Evolutionary conservation across 495 filamentous ascomycete species (phyloP).

Genomic region (Neurospora sp.): DNA sequence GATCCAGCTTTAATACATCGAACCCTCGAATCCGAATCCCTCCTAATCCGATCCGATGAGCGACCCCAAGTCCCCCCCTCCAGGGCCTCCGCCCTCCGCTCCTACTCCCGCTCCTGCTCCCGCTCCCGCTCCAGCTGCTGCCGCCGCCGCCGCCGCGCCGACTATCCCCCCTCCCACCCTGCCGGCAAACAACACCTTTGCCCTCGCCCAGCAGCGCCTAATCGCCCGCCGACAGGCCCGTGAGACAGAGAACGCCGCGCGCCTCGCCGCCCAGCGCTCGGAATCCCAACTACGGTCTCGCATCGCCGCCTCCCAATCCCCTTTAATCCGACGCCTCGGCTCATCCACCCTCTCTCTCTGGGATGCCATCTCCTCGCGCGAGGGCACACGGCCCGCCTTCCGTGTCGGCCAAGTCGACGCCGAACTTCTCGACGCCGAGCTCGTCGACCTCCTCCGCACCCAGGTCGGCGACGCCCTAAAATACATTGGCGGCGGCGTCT

Average conservation of each 20-base stretch:
- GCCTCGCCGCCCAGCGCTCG: constrained; percentile 43
- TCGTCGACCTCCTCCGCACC: constrained; percentile 71
- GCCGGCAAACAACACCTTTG: constrained; percentile 42
- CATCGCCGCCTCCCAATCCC: constrained; percentile 53
- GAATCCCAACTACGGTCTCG: constrained; percentile 46
- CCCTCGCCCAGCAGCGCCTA: constrained; percentile 74
- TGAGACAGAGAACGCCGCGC: constrained; percentile 50
- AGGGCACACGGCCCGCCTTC: constrained; percentile 75
- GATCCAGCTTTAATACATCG: background rate
- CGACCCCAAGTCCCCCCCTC: background rate
- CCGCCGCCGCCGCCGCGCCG: background rate
- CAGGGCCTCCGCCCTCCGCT: background rate
- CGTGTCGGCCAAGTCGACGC: constrained; percentile 95
- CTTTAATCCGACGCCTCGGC: constrained; percentile 47
- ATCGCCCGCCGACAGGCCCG: constrained; percentile 65
- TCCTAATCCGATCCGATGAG: constrained; percentile 3
- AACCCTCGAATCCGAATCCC: background rate
- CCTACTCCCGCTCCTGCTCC: background rate
- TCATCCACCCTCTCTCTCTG: constrained; percentile 49
- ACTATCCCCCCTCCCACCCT: background rate
- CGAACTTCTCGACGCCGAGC: constrained; percentile 88
- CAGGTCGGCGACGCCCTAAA: constrained; percentile 87
- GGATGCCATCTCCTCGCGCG: constrained; percentile 61
- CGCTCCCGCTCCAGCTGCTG: background rate
- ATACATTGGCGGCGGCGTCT: constrained; percentile 57